Percentiles rank a stretch among this genome's conserved stretches.
Evolutionary conservation across 768 basidiomycete genomes (phyloP).

Genomic region (Suillus weaverae): DNA sequence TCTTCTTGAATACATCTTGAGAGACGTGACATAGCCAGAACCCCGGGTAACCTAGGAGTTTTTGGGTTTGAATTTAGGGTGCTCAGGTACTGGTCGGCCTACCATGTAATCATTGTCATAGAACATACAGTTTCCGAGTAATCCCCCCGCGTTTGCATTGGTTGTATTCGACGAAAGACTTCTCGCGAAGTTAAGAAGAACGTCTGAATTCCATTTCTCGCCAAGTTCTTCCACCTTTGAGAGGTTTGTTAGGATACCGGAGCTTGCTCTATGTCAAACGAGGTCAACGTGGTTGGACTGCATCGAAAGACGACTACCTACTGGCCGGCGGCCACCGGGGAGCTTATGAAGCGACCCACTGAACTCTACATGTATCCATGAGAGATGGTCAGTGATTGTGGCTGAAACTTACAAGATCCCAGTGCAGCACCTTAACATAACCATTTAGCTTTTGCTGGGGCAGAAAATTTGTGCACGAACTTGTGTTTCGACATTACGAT

Average conservation of each 20-base stretch:
- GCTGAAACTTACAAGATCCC: constrained; percentile 61
- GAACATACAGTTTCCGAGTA: constrained; percentile 66
- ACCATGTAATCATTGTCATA: constrained; percentile 73
- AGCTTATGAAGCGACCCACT: constrained; percentile 65
- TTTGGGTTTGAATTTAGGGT: not conserved
- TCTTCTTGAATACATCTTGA: constrained; percentile 63
- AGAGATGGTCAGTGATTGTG: not conserved
- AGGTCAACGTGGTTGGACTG: not conserved
- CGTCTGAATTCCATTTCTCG: constrained; percentile 47
- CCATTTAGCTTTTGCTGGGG: not conserved
- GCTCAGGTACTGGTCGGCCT: constrained; percentile 7
- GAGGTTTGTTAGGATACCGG: constrained; percentile 56
- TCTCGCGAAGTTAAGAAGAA: constrained; percentile 39
- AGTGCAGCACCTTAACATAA: constrained; percentile 43
- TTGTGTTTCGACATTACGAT: constrained; percentile 52
- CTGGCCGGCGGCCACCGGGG: constrained; percentile 54
- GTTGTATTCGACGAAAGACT: constrained; percentile 36
- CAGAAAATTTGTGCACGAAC: constrained; percentile 23
- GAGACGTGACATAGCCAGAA: constrained; percentile 53
- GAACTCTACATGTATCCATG: constrained; percentile 45
- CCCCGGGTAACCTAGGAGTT: constrained; percentile 61
- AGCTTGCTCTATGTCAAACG: constrained; percentile 46
- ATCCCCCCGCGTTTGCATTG: constrained; percentile 54
- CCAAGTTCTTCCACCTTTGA: constrained; percentile 52
- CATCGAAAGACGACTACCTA: constrained; percentile 21